Percentiles rank a stretch among this genome's conserved stretches.
These are phyloP conservation scores for Alternaria gaisen DNA, from an alignment of 2,329 filamentous ascomycete species.

Conservation along the genomic window DNA sequence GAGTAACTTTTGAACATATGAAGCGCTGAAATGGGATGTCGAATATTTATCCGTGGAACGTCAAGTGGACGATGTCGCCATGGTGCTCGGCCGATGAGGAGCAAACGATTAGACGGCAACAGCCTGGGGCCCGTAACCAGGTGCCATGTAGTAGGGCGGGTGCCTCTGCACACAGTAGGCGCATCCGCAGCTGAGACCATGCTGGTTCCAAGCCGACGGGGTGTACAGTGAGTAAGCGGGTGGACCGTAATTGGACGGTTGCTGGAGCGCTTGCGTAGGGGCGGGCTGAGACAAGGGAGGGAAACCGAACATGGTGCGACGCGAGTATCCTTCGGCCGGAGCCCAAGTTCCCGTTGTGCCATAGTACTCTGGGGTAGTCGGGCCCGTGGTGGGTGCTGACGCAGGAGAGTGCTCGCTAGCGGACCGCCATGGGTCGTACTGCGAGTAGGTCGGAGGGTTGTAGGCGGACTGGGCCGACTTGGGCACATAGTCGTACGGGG, in stretches of 20 bases:
- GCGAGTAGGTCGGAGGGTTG: constrained; percentile 44
- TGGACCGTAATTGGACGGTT: constrained; percentile 46
- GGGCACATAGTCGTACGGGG: constrained; percentile 46
- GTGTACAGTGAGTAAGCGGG: constrained; percentile 50
- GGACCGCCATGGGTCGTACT: constrained; percentile 55
- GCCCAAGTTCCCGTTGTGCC: constrained; percentile 59
- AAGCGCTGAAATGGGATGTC: constrained; percentile 41
- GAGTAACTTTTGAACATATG: constrained; percentile 46
- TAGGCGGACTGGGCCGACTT: constrained; percentile 51
- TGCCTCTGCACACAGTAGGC: constrained; percentile 51
- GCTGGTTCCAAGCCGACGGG: constrained; percentile 49
- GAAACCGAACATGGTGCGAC: constrained; percentile 55
- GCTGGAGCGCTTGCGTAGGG: constrained; percentile 55
- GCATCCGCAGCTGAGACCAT: constrained; percentile 50
- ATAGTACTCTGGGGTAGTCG: constrained; percentile 64
- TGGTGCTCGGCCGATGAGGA: not conserved
- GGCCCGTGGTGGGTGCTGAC: constrained; percentile 63
- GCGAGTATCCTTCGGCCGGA: constrained; percentile 54
- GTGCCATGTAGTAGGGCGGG: constrained; percentile 51
- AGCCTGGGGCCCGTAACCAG: constrained; percentile 51
- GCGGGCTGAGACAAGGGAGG: constrained; percentile 48
- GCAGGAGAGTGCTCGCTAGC: constrained; percentile 59
- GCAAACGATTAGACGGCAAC: constrained; percentile 40
- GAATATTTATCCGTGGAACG: constrained; percentile 37
- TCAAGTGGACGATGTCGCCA: constrained; percentile 7